Base-by-base conservation (phyloP, 2,329 filamentous ascomycete species). In the Pseudopithomyces chartarum region DNA sequence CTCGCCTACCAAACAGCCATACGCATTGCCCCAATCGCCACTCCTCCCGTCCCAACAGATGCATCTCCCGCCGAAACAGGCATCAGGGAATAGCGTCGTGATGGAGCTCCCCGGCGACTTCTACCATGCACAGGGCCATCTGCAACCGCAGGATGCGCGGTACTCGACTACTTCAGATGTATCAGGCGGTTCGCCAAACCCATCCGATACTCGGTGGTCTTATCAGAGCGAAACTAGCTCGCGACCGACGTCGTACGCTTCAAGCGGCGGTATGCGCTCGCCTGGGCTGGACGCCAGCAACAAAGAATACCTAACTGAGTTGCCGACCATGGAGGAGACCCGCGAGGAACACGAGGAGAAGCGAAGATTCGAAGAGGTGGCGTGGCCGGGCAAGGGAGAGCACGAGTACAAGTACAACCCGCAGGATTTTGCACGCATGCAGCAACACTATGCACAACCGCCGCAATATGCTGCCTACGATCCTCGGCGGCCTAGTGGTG, bases 31-130 rank as follows among this genome's bases (percentile, higher is more conserved):
- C 34, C 49, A 57, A 58, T 73, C 70, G 8, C 73, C 3, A 51
- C 50, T 36, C 67, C 67, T 59, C 43, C 60, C 63, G 4, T 19
- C 23, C 5, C 62, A 59, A 11, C 57, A 63, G 22, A 58, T 59
- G 53, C 59, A 47, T 55, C 40, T 55, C 63, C 62, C 54, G 6
- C 67, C 64, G 8, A 59, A 66, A 26, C 60, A 70, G 43, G 58
- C 63, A 20, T 52, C 66, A 2, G 66, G 64, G 56, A 68, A 57
- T 29, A 76, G 70, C 43, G 54, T 68, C 6, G 73, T 79, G 45
- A 76, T 76, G 73, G 78, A 81, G 54, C 63, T 80, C 1, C 76
- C 76, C 10, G 78, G 78, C 52, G 76, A 78, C 36, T 78, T 70
- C 61, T 75, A 75, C 58, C 70, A 77, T 39, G 63, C 73, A 2